Evolutionary conservation across 179 eudicot species (phyloP).

Genomic region (Camellia oleifera): DNA sequence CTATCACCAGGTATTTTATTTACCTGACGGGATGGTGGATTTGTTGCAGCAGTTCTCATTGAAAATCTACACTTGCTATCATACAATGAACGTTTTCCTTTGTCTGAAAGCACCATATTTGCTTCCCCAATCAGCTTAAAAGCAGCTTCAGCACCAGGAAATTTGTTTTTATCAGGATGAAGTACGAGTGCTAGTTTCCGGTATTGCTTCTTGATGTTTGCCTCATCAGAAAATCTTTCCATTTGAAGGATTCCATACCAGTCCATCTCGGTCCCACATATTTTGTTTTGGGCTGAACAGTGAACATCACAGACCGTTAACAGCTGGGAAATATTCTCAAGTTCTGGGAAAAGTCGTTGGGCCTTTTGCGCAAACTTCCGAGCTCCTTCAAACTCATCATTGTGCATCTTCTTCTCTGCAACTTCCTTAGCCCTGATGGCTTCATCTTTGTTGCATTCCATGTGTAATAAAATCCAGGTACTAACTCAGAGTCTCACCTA

Average conservation of each 20-base stretch:
- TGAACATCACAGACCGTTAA: constrained; percentile 43
- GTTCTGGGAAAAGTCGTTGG: constrained; percentile 34
- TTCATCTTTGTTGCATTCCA: constrained; percentile 55
- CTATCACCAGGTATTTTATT: constrained; percentile 13
- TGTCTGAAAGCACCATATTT: constrained; percentile 35
- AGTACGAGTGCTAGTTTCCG: constrained; percentile 39
- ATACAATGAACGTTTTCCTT: constrained; percentile 31
- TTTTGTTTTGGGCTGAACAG: constrained; percentile 30
- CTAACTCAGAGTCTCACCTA: constrained; percentile 7
- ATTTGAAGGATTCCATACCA: constrained; percentile 44
- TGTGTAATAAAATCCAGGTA: constrained; percentile 12
- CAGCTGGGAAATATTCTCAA: constrained; percentile 39
- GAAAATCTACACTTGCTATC: constrained; percentile 29
- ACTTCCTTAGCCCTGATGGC: constrained; percentile 39
- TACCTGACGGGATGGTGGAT: constrained; percentile 18
- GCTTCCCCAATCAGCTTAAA: constrained; percentile 49
- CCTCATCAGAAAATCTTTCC: constrained; percentile 31
- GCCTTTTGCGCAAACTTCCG: constrained; percentile 40
- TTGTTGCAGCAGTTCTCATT: constrained; percentile 14
- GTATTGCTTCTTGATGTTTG: constrained; percentile 36
- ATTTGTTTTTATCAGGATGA: constrained; percentile 50
- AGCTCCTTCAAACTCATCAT: constrained; percentile 42
- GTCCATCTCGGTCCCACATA: constrained; percentile 34
- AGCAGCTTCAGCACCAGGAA: constrained; percentile 56
- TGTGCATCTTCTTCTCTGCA: constrained; percentile 39